phyloP scores from a whole-genome alignment of 176 grass and related monocot genomes.

The Rhynchospora pubera region DNA sequence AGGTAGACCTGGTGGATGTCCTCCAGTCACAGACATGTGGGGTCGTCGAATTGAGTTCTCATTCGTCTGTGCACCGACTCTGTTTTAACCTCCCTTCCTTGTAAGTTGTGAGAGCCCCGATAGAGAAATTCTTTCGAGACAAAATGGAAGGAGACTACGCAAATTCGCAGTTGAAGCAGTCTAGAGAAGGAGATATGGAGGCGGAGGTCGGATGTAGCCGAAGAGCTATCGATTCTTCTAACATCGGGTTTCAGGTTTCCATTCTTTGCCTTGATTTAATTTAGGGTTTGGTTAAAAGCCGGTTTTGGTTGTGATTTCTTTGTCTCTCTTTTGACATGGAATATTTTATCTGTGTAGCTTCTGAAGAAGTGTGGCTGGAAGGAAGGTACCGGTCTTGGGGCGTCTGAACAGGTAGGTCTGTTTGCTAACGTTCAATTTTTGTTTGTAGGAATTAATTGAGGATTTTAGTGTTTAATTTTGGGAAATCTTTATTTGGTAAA shows the following conservation, averaged over 20 bases:
- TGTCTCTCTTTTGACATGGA: not conserved
- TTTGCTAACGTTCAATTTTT: not conserved
- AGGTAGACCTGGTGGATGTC: not conserved
- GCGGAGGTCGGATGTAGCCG: not conserved
- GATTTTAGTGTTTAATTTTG: not conserved
- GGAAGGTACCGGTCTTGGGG: slow-evolving; percentile 91
- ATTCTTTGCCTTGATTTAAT: not conserved
- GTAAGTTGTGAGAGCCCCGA: not conserved
- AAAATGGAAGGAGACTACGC: not conserved
- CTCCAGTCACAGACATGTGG: not conserved
- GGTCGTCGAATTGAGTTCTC: not conserved
- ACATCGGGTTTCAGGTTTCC: slow-evolving; percentile 74
- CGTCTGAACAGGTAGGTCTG: slow-evolving; percentile 90
- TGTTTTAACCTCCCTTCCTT: no score
- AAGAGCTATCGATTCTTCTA: slow-evolving; percentile 67
- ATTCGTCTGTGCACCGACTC: not conserved
- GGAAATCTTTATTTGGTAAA: not conserved
- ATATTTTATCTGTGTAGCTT: slow-evolving; percentile 35
- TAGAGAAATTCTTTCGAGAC: not conserved
- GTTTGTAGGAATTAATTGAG: not conserved
- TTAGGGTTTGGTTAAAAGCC: slow-evolving; percentile 37
- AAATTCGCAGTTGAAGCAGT: not conserved
- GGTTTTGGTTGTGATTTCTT: not conserved
- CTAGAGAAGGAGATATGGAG: not conserved
- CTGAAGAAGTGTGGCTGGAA: slow-evolving; percentile 92